Base-by-base conservation (phyloP, 352 stramenopile species). In the Phytophthora pistaciae region DNA sequence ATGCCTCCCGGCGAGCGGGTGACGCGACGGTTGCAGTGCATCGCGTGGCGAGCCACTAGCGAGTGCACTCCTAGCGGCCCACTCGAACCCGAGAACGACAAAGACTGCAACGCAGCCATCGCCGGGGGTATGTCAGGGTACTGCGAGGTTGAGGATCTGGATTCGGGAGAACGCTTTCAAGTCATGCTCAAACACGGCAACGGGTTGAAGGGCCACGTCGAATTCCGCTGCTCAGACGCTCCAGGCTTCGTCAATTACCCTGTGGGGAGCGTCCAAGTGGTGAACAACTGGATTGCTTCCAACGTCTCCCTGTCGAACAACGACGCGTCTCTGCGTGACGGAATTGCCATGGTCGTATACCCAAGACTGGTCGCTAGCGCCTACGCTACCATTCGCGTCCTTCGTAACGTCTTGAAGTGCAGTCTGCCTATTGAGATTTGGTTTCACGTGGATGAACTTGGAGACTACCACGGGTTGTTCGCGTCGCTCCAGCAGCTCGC, bases 171-270 rank as follows among this genome's bases (percentile, higher is more conserved):
- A 21, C 70, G 46, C 3, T 58, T 80, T 33, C 68, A 67, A 56
- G 61, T 79, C 0, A 79, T 86, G 68, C 50, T 59, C 14, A 27
- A n/a, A 4, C 48, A 68, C 33, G 85, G 78, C 60, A 31, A 8
- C 14, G 65, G 66, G 1, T 14, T 86, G n/a, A 25, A 20, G 40
- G 40, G 29, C 10, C 60, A 77, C 29, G 46, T 60, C 5, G 40
- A 44, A 44, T 84, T 86, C 53, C 75, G 64, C 7, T 86, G 79
- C 48, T 72, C 72, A 25, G 68, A 83, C 20, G 76, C 78, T 8
- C 50, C 66, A 31, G 61, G 81, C 42, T 82, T 85, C 52, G 52
- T 71, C 29, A 72, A 56, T 23, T 82, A 80, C 46, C 55, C 7
- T 2, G 31, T 11, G 31, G 31, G 3, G 31, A 8, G 8, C 7